Evolutionary conservation across 2,329 filamentous ascomycete species (phyloP), one percentile per base, ranked within the genome.

Genomic region (Penicillium sp.): DNA sequence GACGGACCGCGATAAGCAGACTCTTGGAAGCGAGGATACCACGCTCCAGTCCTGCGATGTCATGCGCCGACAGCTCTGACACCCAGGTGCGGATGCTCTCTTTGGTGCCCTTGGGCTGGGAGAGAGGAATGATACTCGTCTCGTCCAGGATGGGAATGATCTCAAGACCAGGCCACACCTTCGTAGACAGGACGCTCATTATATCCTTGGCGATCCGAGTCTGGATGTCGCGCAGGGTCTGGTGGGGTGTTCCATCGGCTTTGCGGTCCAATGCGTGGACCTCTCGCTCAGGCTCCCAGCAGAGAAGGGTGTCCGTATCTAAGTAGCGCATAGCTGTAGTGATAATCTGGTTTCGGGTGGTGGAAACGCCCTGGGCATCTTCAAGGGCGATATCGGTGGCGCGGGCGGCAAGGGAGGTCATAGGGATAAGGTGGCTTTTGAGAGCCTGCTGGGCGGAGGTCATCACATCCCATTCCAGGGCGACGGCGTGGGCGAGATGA

Each of bases 401-500:
- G 43, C 94, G 88, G 59, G 91, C 91, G 21, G 87, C 81, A 14
- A 97, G 83, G 45, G 91, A 92, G 2, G 92, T 97, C 59, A 99
- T 79, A 13, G 94, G 94, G 62, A 97, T 93, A 45, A 95, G 85
- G 75, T 97, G 91, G 55, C 90, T 85, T 71, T 88, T 90, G 38
- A 92, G 83, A 0, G 92, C 91, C 75, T 97, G 91, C 69, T 92
- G 88, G 2, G 89, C 86, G 13, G 89, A 90, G 22, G 87, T 83
- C 57, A 99, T 83, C 46, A 88, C 81, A 71, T 97, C 92, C 94
- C 94, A 99, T 79, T 99, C 94, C 43, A 95, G 77, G 3, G 93
- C 94, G 59, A 99, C 86, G 53, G 91, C 90, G 43, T 87, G 82
- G 22, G 93, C 93, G 38, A 97, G 87, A 67, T 91, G 84, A 31